Conservation (phyloP, 176 grass and related monocot species). For the Oryza rufipogon region DNA sequence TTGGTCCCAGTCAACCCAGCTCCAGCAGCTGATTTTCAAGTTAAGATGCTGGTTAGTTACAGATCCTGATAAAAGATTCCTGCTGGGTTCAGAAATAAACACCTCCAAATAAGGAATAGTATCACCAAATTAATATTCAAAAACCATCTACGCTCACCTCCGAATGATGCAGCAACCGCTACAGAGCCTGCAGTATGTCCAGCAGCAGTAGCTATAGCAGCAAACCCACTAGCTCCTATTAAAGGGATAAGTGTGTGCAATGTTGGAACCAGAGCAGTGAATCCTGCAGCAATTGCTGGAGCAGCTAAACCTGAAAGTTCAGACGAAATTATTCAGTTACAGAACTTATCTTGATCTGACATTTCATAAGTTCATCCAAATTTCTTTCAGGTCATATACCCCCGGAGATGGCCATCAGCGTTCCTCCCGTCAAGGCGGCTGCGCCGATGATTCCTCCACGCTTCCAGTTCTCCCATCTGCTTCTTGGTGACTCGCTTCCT, state of each 20-base stretch:
- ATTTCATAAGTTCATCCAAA: neutral
- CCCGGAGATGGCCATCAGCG: conserved; percentile 89
- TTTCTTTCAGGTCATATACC: conserved; percentile 54
- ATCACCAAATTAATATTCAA: neutral
- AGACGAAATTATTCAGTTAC: neutral
- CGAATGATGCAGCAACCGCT: conserved; percentile 96
- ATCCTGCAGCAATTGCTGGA: conserved; percentile 94
- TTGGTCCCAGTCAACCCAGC: conserved; percentile 93
- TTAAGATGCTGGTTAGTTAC: conserved; percentile 36
- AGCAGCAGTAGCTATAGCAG: conserved; percentile 90
- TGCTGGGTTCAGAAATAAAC: neutral
- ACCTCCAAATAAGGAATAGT: neutral
- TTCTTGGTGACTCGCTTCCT: conserved; percentile 54
- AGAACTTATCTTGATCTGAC: neutral
- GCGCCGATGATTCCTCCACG: conserved; percentile 88
- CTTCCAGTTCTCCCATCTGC: conserved; percentile 83
- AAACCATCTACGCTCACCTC: conserved; percentile 54
- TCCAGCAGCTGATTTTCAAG: conserved; percentile 81
- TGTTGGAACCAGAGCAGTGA: conserved; percentile 82
- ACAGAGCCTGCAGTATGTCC: conserved; percentile 86
- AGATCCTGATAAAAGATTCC: neutral
- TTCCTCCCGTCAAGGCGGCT: conserved; percentile 93
- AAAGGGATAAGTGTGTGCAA: conserved; percentile 80
- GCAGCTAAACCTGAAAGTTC: conserved; percentile 79
- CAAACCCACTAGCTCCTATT: conserved; percentile 92